phyloP scores from a whole-genome alignment of 169 alveolate genomes.

The Plasmodium cynomolgi region DNA sequence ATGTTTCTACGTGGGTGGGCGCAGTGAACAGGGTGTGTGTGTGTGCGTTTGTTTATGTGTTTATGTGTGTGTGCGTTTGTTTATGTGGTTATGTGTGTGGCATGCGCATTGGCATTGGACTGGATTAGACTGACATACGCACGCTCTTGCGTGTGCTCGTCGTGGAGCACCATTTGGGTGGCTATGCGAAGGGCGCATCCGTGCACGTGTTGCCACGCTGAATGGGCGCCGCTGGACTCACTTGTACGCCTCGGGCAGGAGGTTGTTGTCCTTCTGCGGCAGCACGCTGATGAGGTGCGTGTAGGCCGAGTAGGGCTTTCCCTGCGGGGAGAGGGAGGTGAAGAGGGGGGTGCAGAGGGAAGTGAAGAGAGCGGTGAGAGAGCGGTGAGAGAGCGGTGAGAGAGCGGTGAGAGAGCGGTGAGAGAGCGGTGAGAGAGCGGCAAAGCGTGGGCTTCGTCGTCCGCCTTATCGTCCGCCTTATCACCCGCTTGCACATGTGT shows the following conservation, averaged over 20 bases:
- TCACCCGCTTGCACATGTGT: not conserved
- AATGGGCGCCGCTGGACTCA: not conserved
- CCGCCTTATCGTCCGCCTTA: no score
- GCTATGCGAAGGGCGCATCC: not conserved
- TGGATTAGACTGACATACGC: no score
- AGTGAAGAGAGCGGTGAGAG: no score
- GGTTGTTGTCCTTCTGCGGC: constrained; percentile 72
- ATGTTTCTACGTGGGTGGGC: constrained; percentile 21
- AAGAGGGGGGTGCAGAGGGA: not conserved
- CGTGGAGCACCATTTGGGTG: not conserved
- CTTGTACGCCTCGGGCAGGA: constrained; percentile 74
- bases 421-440: no score
- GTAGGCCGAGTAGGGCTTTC: constrained; percentile 69
- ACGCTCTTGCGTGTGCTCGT: no score
- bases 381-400: no score
- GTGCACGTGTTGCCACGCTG: not conserved
- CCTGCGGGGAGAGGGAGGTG: constrained; percentile 13
- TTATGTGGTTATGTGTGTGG: no score
- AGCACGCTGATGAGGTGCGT: constrained; percentile 68
- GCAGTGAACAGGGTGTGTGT: not conserved
- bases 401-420: no score
- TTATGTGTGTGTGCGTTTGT: no score
- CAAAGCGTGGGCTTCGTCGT: no score
- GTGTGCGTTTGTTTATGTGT: no score
- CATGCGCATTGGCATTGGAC: not conserved